Percentiles rank a stretch among this genome's conserved stretches.
Conservation (phyloP, 371 early-diverging fungal genomes). For the Mortierella sp. region DNA sequence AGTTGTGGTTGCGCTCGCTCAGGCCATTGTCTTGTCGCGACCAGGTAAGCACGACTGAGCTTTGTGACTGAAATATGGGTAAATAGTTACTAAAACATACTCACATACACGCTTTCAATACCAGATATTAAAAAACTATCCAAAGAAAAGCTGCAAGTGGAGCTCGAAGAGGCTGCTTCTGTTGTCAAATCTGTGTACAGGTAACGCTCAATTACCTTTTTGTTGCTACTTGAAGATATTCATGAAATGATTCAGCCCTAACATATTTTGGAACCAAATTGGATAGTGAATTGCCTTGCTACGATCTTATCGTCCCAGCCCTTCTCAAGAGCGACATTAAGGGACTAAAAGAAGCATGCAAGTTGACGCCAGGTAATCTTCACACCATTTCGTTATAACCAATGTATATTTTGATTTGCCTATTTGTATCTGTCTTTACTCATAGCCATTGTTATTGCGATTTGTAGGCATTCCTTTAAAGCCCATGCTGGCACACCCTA, state of each 20-base stretch:
- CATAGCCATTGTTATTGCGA: constrained; percentile 16
- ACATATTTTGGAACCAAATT: not conserved
- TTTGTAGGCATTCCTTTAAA: constrained; percentile 90
- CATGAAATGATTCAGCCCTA: not conserved
- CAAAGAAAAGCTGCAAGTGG: constrained; percentile 64
- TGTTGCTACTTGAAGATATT: too few relatives aligned
- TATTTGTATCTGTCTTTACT: constrained; percentile 47
- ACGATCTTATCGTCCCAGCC: constrained; percentile 89
- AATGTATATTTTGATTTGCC: not conserved
- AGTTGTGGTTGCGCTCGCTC: constrained; percentile 90
- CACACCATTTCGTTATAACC: not conserved
- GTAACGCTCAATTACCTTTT: constrained; percentile 50
- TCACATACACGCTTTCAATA: not conserved
- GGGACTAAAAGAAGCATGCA: constrained; percentile 78
- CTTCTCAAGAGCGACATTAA: constrained; percentile 84
- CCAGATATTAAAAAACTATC: constrained; percentile 62
- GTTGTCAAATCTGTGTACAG: constrained; percentile 93
- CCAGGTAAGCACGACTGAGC: constrained; percentile 38
- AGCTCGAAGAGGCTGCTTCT: constrained; percentile 78
- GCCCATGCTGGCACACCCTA: constrained; percentile 99
- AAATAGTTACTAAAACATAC: too few relatives aligned
- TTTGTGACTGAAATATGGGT: not conserved
- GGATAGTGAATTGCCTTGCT: constrained; percentile 89
- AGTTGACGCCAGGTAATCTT: constrained; percentile 85
- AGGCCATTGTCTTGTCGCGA: constrained; percentile 75